A percentile compares a stretch with the other conserved stretches of the same genome.
Evolutionary conservation across 2,329 filamentous ascomycete genomes (phyloP).

Genomic region (Ophiostoma ulmi): DNA sequence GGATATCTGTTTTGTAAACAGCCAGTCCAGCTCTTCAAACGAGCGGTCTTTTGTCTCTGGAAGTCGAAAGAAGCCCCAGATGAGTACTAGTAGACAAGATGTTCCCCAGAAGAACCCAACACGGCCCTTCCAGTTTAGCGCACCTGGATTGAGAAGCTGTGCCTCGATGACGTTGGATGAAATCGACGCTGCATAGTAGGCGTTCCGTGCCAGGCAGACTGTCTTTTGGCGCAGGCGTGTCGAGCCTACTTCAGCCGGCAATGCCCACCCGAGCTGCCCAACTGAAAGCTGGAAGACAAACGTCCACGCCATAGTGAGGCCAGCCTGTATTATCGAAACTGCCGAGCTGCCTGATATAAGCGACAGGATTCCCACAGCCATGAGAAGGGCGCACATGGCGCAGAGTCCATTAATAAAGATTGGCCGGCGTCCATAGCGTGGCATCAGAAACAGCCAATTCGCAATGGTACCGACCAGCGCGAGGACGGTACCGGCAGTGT

Average conservation of each 20-base stretch:
- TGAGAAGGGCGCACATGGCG: slow-evolving; percentile 25
- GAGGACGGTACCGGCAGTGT: slow-evolving; percentile 35
- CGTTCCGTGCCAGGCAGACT: slow-evolving; percentile 32
- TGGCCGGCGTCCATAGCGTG: slow-evolving; percentile 25
- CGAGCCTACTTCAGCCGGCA: slow-evolving; percentile 35
- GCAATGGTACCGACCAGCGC: slow-evolving; percentile 24
- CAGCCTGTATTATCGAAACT: slow-evolving; percentile 21
- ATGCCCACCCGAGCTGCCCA: slow-evolving; percentile 37
- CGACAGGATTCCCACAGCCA: slow-evolving; percentile 28
- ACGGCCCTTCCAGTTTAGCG: slow-evolving; percentile 46
- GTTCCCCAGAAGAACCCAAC: slow-evolving; percentile 44
- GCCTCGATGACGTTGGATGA: slow-evolving; percentile 32
- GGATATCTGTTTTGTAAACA: slow-evolving; percentile 45
- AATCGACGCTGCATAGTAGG: slow-evolving; percentile 32
- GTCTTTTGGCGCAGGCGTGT: slow-evolving; percentile 36
- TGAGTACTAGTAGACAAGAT: slow-evolving; percentile 42
- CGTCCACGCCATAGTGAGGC: slow-evolving; percentile 25
- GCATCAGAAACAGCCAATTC: slow-evolving; percentile 26
- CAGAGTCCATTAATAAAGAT: slow-evolving; percentile 26
- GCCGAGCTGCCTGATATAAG: background rate
- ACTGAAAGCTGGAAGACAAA: slow-evolving; percentile 36
- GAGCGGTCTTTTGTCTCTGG: slow-evolving; percentile 47
- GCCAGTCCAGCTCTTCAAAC: slow-evolving; percentile 50
- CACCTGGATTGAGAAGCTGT: slow-evolving; percentile 38
- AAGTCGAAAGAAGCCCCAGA: slow-evolving; percentile 50